Conservation (phyloP, 257 asterid species). For the Vinca minor region DNA sequence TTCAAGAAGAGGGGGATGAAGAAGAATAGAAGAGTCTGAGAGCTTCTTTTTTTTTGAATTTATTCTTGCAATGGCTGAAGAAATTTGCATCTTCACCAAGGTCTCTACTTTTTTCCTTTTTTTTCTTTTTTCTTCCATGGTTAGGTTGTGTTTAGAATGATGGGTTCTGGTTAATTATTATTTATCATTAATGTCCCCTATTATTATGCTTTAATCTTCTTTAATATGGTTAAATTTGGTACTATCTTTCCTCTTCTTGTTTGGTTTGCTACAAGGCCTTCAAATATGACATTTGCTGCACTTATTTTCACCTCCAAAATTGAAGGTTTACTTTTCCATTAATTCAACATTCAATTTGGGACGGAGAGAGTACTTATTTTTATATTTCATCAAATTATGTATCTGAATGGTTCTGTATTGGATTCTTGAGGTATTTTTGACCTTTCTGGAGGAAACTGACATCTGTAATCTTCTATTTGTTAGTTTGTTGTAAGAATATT, state of each 20-base stretch:
- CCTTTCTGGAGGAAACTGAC: too few relatives aligned
- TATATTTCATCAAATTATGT: neutral
- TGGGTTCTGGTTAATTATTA: too few relatives aligned
- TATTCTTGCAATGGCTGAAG: conserved; percentile 56
- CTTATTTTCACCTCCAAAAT: neutral
- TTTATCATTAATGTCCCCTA: too few relatives aligned
- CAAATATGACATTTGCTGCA: neutral
- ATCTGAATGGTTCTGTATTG: neutral
- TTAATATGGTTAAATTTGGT: neutral
- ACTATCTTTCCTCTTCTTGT: neutral
- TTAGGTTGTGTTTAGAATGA: neutral
- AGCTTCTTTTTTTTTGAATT: conserved; percentile 12
- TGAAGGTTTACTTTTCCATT: too few relatives aligned
- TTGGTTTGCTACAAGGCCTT: neutral
- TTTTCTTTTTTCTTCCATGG: too few relatives aligned
- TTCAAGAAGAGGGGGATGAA: conserved; percentile 11
- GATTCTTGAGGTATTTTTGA: neutral
- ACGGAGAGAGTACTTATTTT: neutral
- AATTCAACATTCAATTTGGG: too few relatives aligned
- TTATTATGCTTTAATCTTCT: neutral
- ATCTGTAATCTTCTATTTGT: neutral
- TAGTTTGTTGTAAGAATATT: neutral
- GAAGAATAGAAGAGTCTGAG: conserved; percentile 26
- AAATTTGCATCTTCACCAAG: conserved; percentile 65
- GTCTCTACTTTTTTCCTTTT: conserved; percentile 40